These are phyloP conservation scores for Xylaria multiplex DNA, from an alignment of 2,329 filamentous ascomycete genomes.

Conservation along the genomic window DNA sequence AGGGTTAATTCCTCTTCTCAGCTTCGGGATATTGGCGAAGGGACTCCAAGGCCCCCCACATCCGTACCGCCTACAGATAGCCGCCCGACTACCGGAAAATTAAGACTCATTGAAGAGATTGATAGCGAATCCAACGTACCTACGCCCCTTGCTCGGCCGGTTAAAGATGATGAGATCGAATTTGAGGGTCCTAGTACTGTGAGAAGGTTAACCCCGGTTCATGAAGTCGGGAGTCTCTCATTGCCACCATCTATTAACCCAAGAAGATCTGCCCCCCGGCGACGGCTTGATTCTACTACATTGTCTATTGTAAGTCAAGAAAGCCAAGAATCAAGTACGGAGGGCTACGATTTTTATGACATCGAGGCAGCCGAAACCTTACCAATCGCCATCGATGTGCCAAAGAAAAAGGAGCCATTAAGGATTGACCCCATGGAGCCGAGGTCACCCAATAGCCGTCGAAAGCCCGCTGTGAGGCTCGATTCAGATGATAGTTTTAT, in stretches of 20 bases:
- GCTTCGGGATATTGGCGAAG: conserved; percentile 36
- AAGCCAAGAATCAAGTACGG: conserved; percentile 63
- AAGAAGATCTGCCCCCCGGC: conserved; percentile 52
- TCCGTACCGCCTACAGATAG: conserved; percentile 51
- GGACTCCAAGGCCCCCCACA: conserved; percentile 43
- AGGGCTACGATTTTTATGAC: conserved; percentile 74
- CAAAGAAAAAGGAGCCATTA: conserved; percentile 53
- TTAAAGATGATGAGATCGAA: conserved; percentile 51
- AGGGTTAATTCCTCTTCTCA: conserved; percentile 39
- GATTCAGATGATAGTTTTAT: conserved; percentile 68
- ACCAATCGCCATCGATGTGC: conserved; percentile 64
- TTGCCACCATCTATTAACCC: conserved; percentile 60
- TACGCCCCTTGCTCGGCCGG: conserved; percentile 67
- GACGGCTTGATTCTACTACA: conserved; percentile 61
- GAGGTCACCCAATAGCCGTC: conserved; percentile 47
- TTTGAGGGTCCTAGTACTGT: conserved; percentile 48
- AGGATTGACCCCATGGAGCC: conserved; percentile 51
- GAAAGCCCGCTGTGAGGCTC: conserved; percentile 54
- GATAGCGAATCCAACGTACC: conserved; percentile 72
- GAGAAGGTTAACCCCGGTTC: conserved; percentile 58
- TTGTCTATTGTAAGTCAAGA: conserved; percentile 63
- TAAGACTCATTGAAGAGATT: conserved; percentile 64
- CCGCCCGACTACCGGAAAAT: conserved; percentile 51
- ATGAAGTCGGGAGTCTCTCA: conserved; percentile 61
- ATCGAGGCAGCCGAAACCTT: conserved; percentile 59